A percentile compares a stretch with the other conserved stretches of the same genome.
Conservation (phyloP, 345 rosid genomes). For the Dipteronia dyeriana region DNA sequence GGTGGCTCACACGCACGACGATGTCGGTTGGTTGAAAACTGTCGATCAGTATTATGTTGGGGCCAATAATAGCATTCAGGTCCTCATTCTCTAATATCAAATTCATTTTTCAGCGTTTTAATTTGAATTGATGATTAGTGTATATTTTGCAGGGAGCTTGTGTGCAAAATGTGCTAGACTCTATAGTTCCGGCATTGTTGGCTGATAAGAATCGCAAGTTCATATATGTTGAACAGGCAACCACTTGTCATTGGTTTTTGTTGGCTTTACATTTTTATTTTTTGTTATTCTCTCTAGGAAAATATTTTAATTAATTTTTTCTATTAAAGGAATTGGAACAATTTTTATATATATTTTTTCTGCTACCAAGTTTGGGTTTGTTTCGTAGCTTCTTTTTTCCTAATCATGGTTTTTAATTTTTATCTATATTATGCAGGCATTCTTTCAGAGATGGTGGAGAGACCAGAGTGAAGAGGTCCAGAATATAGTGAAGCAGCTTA, state of each 20-base stretch:
- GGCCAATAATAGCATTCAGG: constrained; percentile 63
- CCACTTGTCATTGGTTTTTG: not conserved
- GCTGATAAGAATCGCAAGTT: constrained; percentile 57
- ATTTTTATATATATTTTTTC: not conserved
- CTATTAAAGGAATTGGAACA: not conserved
- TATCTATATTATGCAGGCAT: constrained; percentile 36
- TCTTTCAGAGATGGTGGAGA: constrained; percentile 64
- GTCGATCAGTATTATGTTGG: constrained; percentile 63
- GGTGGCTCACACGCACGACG: constrained; percentile 60
- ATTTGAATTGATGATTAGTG: not conserved
- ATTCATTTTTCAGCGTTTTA: not conserved
- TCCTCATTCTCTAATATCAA: not conserved
- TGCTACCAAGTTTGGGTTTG: not conserved
- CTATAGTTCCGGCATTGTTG: constrained; percentile 50
- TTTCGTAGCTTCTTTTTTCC: not conserved
- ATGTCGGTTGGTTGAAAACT: constrained; percentile 67
- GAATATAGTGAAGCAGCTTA: constrained; percentile 37
- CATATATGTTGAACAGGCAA: constrained; percentile 57
- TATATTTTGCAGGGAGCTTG: constrained; percentile 47
- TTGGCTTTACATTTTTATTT: not conserved
- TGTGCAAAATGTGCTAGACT: constrained; percentile 53
- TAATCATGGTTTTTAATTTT: not conserved
- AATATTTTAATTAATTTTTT: no score
- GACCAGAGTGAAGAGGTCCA: constrained; percentile 44
- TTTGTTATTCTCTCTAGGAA: not conserved